Percentiles rank a stretch among this genome's conserved stretches.
phyloP scores from a whole-genome alignment of 495 filamentous ascomycete species.

The Apiosordaria backusii region DNA sequence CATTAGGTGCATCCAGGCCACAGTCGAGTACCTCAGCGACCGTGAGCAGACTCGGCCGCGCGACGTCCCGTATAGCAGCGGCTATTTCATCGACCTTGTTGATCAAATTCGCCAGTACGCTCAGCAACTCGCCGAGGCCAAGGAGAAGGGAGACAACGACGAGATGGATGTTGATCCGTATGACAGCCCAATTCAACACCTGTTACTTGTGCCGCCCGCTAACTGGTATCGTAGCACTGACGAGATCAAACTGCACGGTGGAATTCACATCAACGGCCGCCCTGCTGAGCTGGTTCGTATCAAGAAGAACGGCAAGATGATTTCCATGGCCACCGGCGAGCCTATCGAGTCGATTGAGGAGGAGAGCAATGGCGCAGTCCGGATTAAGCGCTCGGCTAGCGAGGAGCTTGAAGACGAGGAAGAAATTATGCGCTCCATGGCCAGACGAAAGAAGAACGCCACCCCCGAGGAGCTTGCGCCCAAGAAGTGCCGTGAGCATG shows the following conservation, averaged over 20 bases:
- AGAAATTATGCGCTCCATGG: slow-evolving; percentile 80
- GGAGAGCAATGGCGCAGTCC: slow-evolving; percentile 39
- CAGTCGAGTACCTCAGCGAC: slow-evolving; percentile 73
- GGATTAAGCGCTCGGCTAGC: slow-evolving; percentile 61
- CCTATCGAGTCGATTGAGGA: slow-evolving; percentile 47
- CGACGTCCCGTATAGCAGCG: slow-evolving; percentile 85
- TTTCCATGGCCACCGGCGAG: slow-evolving; percentile 66
- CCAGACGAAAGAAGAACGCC: slow-evolving; percentile 76
- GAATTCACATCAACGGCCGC: slow-evolving; percentile 70
- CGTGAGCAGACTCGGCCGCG: slow-evolving; percentile 73
- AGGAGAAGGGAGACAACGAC: slow-evolving; percentile 46
- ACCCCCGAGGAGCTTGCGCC: slow-evolving; percentile 68
- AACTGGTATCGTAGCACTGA: slow-evolving; percentile 53
- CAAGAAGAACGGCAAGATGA: slow-evolving; percentile 68
- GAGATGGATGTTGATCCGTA: slow-evolving; percentile 56
- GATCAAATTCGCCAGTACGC: slow-evolving; percentile 79
- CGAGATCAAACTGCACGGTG: slow-evolving; percentile 68
- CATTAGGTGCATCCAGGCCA: slow-evolving; percentile 79
- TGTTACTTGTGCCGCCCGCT: slow-evolving; percentile 28
- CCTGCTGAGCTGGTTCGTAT: slow-evolving; percentile 74
- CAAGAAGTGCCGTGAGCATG: slow-evolving; percentile 60
- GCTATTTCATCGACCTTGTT: slow-evolving; percentile 91
- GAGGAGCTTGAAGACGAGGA: slow-evolving; percentile 64
- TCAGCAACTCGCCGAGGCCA: slow-evolving; percentile 49
- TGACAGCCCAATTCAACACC: slow-evolving; percentile 16